Base-by-base conservation (phyloP, 2,329 filamentous ascomycete species). In the Fusarium sarcochroum region DNA sequence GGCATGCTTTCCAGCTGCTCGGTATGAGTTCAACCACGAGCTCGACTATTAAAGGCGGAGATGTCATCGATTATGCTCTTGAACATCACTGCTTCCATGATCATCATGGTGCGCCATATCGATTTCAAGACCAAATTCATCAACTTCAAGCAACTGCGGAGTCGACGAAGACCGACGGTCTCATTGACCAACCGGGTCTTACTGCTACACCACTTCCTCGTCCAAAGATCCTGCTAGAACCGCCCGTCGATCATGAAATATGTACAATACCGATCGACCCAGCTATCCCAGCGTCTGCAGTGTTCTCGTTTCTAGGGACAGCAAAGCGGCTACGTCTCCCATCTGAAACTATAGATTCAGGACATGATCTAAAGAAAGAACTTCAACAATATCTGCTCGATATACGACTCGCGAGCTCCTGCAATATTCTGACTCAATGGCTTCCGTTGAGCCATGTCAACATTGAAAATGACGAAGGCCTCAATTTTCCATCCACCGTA, bases 371-470 rank as follows among this genome's bases (percentile, higher is more conserved):
- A 7, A 57, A 61, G 6, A 56, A 47, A 6, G 76, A 79, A 45
- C 7, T 70, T 13, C 56, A 63, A 23, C 56, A 74, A 18, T 72
- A 77, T 46, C 15, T 68, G 17, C 20, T 37, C 3, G 54, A 67
- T 7, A 54, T 78, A 21, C 52, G 42, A 6, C 18, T 47, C 15
- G 72, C 70, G 52, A 52, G 30, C 15, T 54, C 53, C 21, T 70
- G 72, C 52, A 60, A 72, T 44, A 50, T 79, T 5, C 48, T 68
- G 6, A 38, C 40, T 0, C 57, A 73, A 38, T 80, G 77, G 76
- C 72, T 80, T 13, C 78, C 78, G 14, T 50, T 80, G 1, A 66
- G 54, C 17, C 46, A 68, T 7, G 60, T 73, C 8, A 58, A 63
- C 20, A 6, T 25, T 7, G 68, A 72, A 2, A 73, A 65, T 3